A percentile compares a stretch with the other conserved stretches of the same genome.
phyloP scores from a whole-genome alignment of 2,329 filamentous ascomycete species.

The Colletotrichum acutatum region DNA sequence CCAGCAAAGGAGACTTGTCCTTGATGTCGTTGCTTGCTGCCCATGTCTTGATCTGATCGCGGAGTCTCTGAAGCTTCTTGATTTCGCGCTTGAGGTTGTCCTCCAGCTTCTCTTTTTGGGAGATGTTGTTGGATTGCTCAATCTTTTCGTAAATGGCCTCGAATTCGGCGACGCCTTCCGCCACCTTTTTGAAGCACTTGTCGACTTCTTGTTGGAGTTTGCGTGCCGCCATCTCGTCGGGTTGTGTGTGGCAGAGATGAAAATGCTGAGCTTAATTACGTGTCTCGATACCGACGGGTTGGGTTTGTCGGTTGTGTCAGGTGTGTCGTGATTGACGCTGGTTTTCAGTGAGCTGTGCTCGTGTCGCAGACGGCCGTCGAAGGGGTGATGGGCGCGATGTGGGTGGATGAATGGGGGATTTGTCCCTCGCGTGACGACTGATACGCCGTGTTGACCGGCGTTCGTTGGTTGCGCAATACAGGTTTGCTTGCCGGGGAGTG shows the following conservation, averaged over 20 bases:
- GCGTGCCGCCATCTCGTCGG: conserved; percentile 83
- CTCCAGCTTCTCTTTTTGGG: conserved; percentile 98
- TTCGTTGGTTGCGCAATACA: conserved; percentile 25
- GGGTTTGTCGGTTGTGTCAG: conserved; percentile 17
- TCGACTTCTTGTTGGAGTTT: conserved; percentile 99
- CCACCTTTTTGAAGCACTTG: conserved; percentile 99
- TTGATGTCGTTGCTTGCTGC: conserved; percentile 98
- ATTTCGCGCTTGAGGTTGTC: conserved; percentile 99
- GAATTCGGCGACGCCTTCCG: conserved; percentile 91
- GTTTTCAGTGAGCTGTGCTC: conserved; percentile 17
- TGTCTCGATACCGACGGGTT: conserved; percentile 13
- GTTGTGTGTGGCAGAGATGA: conserved; percentile 8
- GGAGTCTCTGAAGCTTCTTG: conserved; percentile 97
- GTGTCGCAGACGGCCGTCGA: conserved; percentile 8
- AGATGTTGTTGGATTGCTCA: conserved; percentile 87
- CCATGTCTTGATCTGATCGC: conserved; percentile 99
- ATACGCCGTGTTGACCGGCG: conserved; percentile 21
- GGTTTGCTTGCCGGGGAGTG: conserved; percentile 21
- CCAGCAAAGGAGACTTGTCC: conserved; percentile 94
- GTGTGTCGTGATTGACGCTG: conserved; percentile 11
- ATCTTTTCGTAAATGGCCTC: conserved; percentile 99
- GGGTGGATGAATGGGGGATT: neutral
- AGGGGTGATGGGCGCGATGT: neutral
- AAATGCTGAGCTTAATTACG: neutral
- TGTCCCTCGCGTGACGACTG: conserved; percentile 20